Evolutionary conservation across 208 protist species (phyloP), one percentile per base, ranked within the genome.

Genomic region (Wallacemonas sp.): DNA sequence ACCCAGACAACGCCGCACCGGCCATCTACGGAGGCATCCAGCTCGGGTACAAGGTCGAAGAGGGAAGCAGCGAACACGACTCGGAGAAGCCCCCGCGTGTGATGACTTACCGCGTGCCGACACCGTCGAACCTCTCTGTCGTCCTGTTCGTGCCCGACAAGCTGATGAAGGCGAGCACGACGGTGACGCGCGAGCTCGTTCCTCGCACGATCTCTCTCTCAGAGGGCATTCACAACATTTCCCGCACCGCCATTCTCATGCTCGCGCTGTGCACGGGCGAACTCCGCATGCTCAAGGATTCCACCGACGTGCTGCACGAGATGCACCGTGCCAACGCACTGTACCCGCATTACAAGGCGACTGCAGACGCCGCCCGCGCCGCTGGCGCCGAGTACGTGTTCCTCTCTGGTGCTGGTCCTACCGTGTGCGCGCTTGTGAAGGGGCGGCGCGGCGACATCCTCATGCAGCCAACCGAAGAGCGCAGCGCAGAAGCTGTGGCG

Each of bases 21-120:
- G 90, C 89, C 67, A 92, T 98, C 34, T 98, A 98, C 79, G 95
- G 95, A 38, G 93, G 92, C 50, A 84, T 97, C 37, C 95, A 97
- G 61, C 81, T 98, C 13, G 84, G 91, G 48, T 88, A 91, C 83
- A 74, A 58, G 39, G 55, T 52, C 21, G 44, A 61, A 17, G 63
- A 71, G 19, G 66, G 53, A 27, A 71, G 32, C 22, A 67, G 57
- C 33, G 50, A 57, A 8, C 3, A 8, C 13, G 26, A 4, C 12
- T 10, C 3, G 3, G 9, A 9, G 22, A 24, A 12, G 36, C 30
- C 39, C 27, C 34, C 27, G 10, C 41, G 44, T 17, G 74, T 79
- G 33, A 66, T 78, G 63, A 97, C 91, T 34, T 81, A 91, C 54
- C 87, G 83, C 34, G 89, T 97, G 27, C 78, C 82, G 15, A 90